Conservation (phyloP, 2,329 filamentous ascomycete species). For the Fusarium kyushuense region DNA sequence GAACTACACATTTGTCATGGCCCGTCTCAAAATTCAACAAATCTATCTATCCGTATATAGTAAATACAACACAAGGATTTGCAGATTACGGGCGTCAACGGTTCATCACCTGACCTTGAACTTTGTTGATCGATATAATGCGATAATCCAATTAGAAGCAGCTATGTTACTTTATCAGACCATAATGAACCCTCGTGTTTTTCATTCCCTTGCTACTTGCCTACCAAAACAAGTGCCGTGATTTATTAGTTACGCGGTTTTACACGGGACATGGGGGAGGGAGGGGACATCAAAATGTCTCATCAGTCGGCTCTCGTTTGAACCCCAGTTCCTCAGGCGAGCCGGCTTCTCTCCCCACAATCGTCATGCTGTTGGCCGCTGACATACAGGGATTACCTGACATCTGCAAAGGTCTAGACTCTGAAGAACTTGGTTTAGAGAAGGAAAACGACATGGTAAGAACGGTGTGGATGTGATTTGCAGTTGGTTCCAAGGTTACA, state of each 20-base stretch:
- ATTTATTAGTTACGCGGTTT: background rate
- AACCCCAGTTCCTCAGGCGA: constrained; percentile 36
- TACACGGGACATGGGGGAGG: constrained; percentile 15
- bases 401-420: constrained; percentile 24
- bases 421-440: constrained; percentile 9
- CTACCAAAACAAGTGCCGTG: constrained; percentile 33
- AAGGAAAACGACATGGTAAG: background rate
- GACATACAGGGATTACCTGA: constrained; percentile 22
- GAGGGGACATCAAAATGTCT: constrained; percentile 15
- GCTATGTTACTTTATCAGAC: background rate
- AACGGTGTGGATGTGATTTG: constrained; percentile 6
- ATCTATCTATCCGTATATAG: background rate
- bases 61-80: constrained; percentile 24
- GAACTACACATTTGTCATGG: background rate
- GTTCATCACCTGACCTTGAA: constrained; percentile 46
- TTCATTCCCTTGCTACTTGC: background rate
- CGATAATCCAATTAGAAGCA: background rate
- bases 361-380: constrained; percentile 19
- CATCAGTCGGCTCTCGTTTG: constrained; percentile 6
- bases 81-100: constrained; percentile 44
- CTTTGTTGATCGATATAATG: constrained; percentile 20
- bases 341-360: constrained; percentile 6
- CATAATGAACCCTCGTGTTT: background rate
- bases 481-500: constrained; percentile 3
- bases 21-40: background rate